Percentiles rank a stretch among this genome's conserved stretches.
Conservation (phyloP, 176 grass and related monocot species). For the Eleusine indica region DNA sequence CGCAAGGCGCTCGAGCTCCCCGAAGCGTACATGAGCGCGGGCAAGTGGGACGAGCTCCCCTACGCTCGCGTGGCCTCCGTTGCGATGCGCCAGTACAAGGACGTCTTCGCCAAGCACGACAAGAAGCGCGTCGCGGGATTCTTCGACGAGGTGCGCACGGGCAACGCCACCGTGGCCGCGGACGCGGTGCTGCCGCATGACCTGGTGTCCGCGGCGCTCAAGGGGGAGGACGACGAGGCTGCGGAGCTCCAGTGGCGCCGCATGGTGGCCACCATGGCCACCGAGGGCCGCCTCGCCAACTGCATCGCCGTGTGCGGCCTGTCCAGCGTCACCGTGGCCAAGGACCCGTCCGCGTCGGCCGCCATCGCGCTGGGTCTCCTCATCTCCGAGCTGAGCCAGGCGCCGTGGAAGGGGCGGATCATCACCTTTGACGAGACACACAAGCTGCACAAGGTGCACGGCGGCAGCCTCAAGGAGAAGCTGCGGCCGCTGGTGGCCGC, state of each 20-base stretch:
- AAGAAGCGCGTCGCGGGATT: constrained; percentile 28
- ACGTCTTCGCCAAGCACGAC: constrained; percentile 45
- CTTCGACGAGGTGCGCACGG: constrained; percentile 29
- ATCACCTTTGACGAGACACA: constrained; percentile 60
- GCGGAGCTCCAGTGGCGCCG: constrained; percentile 48
- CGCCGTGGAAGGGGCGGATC: constrained; percentile 62
- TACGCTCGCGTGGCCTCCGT: constrained; percentile 53
- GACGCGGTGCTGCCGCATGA: constrained; percentile 50
- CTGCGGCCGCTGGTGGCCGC: constrained; percentile 38
- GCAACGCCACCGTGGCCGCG: constrained; percentile 40
- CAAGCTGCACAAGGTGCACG: constrained; percentile 51
- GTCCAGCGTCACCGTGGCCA: constrained; percentile 40
- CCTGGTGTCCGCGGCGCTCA: neutral
- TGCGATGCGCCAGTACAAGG: constrained; percentile 53
- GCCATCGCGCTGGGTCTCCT: constrained; percentile 70
- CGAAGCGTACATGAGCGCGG: neutral
- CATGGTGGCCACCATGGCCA: constrained; percentile 41
- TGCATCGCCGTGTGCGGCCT: constrained; percentile 82
- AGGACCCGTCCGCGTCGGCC: constrained; percentile 36
- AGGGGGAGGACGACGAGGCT: constrained; percentile 16
- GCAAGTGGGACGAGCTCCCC: constrained; percentile 4
- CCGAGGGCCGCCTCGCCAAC: constrained; percentile 46
- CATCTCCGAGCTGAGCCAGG: constrained; percentile 69
- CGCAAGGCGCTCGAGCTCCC: neutral
- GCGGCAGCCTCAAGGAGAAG: constrained; percentile 56